Evolutionary conservation across 2,329 filamentous ascomycete genomes (phyloP), one percentile per base, ranked within the genome.

Genomic region (Cercospora beticola): DNA sequence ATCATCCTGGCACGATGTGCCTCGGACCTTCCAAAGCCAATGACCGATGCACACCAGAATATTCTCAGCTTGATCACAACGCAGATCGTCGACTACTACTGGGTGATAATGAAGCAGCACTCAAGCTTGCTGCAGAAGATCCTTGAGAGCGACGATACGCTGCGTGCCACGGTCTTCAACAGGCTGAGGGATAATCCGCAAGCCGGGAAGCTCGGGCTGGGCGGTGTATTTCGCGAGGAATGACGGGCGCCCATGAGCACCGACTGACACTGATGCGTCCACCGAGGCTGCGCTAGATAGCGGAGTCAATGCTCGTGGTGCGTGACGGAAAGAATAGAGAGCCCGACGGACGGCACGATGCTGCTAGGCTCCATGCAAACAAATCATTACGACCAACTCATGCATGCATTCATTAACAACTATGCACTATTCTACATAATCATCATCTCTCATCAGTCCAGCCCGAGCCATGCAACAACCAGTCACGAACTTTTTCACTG

Each of bases 401-500:
- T 59, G 21, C 62, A 60, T 66, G 43, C 64, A 64, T 69, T 61
- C 54, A 57, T 46, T 31, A 58, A 18, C 56, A 62, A 21, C 61
- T 67, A 66, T 68, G 68, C 68, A 68, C 68, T 70, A 70, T 65
- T 68, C 62, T 70, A 70, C 68, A 70, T 46, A 59, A 64, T 64
- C 56, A 60, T 62, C 60, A 61, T 64, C 40, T 52, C 64, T 62
- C 40, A 62, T 31, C 60, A 33, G 56, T 59, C 30, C 28, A 33
- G 28, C 56, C 36, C 46, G 18, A 64, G 23, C 30, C 57, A 58
- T 31, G 52, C 54, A 56, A 61, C 59, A 40, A 65, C 56, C 64
- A 69, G 63, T 69, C 49, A 59, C 49, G 49, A 54, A 54, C 23
- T 54, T 30, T 40, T 54, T n/a, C 49, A 54, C 23, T 54, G 49